These are phyloP conservation scores for Fusarium brachygibbosum DNA, from an alignment of 2,329 filamentous ascomycete species.

Conservation along the genomic window DNA sequence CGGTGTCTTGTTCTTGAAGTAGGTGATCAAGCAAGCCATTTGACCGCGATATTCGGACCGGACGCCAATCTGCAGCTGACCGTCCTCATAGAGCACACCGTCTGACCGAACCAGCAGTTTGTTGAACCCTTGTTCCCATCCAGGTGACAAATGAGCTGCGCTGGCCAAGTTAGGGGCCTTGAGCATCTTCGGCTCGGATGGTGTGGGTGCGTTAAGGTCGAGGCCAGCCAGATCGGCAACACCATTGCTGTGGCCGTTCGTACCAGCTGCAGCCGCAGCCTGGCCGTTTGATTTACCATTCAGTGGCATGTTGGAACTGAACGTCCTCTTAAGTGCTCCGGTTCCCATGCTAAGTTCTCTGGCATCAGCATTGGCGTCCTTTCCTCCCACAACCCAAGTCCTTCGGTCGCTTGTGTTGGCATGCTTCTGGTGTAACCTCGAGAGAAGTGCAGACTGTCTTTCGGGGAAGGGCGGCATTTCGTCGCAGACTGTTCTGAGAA, in stretches of 20 bases:
- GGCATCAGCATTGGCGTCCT: constrained; percentile 88
- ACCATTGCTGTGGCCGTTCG: constrained; percentile 66
- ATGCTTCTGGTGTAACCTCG: constrained; percentile 93
- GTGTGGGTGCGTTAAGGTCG: constrained; percentile 76
- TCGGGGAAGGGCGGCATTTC: constrained; percentile 99
- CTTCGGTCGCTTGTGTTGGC: constrained; percentile 93
- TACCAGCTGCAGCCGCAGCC: constrained; percentile 60
- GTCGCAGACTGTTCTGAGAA: constrained; percentile 93
- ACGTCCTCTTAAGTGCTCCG: constrained; percentile 86
- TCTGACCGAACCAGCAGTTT: constrained; percentile 83
- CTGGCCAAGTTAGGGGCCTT: constrained; percentile 89
- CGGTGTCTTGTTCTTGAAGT: constrained; percentile 94
- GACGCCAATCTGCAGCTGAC: constrained; percentile 91
- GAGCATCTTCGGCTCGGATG: constrained; percentile 68
- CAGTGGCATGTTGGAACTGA: constrained; percentile 72
- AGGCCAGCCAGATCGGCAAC: constrained; percentile 81
- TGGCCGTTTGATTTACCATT: constrained; percentile 63
- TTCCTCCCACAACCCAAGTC: constrained; percentile 98
- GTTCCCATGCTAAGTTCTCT: constrained; percentile 85
- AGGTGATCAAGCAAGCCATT: constrained; percentile 93
- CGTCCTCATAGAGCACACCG: constrained; percentile 94
- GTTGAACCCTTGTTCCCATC: constrained; percentile 93
- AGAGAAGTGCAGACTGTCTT: constrained; percentile 89
- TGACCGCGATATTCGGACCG: constrained; percentile 96
- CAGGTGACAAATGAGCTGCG: constrained; percentile 90